Evolutionary conservation across 257 asterid genomes (phyloP), one percentile per base, ranked within the genome.

Genomic region (Solanum chaucha): DNA sequence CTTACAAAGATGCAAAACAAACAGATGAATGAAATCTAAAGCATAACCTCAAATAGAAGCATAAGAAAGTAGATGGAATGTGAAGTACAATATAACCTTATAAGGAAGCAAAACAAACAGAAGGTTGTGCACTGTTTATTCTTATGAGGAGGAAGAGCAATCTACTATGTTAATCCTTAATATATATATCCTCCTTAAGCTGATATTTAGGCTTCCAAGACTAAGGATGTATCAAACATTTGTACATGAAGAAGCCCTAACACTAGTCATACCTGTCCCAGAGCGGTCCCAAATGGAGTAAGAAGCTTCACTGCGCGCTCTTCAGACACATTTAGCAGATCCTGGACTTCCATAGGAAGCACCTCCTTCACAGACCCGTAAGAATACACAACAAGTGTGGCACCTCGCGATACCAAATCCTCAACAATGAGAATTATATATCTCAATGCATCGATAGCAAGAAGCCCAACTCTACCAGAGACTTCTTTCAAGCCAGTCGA

Each of bases 291-390:
- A 72, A 92, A 90, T 61, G 97, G 98, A 36, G 85, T 83, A 81
- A 92, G 87, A 71, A 92, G 88, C 87, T 88, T 88, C 5, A 44
- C 28, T 59, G 90, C 88, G 46, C 78, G 91, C 59, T 89, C 94
- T 90, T 93, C 98, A 9, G 98, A 90, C 41, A 86, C 90, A 87
- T 86, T 89, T 58, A 96, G 90, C 30, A 88, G 91, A 81, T 92
- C 92, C 90, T 83, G 96, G 78, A 93, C 74, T 59, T 93, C 97
- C 55, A 86, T 87, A 82, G 99, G 99, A 83, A 96, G 96, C 88
- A 93, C 78, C 34, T 89, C 94, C 93, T 95, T 96, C 51, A 89
- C 92, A 26, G 94, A 91, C 85, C 90, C 90, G 86, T 95, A 96
- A 87, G 90, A 93, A 92, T 92, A 94, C 86, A 91, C 98, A 87